Evolutionary conservation across 805 yeast genomes (phyloP), one percentile per base, ranked within the genome.

Genomic region (Ogataea parapolymorpha): DNA sequence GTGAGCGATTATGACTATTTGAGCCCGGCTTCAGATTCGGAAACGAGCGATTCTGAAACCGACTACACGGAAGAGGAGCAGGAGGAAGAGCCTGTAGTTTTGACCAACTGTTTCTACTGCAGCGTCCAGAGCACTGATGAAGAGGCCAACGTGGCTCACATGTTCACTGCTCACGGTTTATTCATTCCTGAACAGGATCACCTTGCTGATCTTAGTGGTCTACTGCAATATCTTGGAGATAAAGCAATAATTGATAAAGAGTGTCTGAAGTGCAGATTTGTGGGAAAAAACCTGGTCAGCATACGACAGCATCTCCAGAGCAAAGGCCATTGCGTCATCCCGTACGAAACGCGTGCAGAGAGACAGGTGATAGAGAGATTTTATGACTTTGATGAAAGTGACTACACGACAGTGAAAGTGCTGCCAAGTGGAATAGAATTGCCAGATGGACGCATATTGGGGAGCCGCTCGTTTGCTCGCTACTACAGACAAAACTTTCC

Each of bases 241-340:
- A 78, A 79, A 46, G 78, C 90, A 32, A 82, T 88, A 11, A 65
- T 82, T 22, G 95, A 95, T 22, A 79, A 84, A 51, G 75, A 80
- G 54, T 93, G 99, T 60, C 62, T 90, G 30, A 77, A 79, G 49
- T 93, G 99, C 62, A 73, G 74, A 13, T 93, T 82, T 61, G 78
- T 81, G 57, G 97, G 97, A 11, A 77, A 77, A 46, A 78, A 78
- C 37, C 59, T 90, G 28, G 87, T 82, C 50, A 85, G 96, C 45
- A 90, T 86, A 6, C 79, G 97, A 49, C 93, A 87, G 32, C 99
- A 93, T 63, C 77, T 87, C 78, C 54, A 67, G 3, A 73, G 82
- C 4, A 93, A 91, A 63, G 82, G 91, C 37, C 99, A 93, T 62
- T 85, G 91, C 66, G 76, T 80, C 55, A 71, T 93, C 41, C 97